These are phyloP conservation scores for Heracleum sosnowskyi DNA, from an alignment of 129 eudicot genomes.

Conservation along the genomic window DNA sequence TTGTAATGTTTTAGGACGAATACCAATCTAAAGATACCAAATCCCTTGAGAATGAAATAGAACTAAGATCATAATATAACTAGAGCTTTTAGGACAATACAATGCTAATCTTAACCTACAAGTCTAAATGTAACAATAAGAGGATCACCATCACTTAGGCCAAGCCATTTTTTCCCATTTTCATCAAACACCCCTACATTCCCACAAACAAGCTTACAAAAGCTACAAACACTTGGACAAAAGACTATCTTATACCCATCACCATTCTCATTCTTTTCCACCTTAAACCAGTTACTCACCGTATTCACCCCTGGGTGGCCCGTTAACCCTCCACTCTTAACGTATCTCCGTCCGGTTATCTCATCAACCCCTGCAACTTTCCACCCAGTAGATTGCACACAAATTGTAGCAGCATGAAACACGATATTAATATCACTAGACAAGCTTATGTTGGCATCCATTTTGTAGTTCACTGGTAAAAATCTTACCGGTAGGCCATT, in stretches of 20 bases:
- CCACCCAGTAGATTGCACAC: constrained; percentile 73
- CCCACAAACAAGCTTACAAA: constrained; percentile 60
- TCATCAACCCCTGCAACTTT: constrained; percentile 28
- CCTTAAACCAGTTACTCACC: constrained; percentile 66
- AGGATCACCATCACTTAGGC: constrained; percentile 42
- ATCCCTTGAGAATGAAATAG: too few species aligned
- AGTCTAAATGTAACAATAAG: constrained; percentile 37
- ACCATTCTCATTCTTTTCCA: constrained; percentile 38
- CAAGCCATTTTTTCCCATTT: constrained; percentile 65
- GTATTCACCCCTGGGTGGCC: constrained; percentile 60
- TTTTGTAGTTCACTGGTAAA: constrained; percentile 36
- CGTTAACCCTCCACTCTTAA: constrained; percentile 47
- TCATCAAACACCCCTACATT: constrained; percentile 58
- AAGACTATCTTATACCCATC: constrained; percentile 60
- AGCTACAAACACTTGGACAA: constrained; percentile 63
- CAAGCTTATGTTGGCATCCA: constrained; percentile 22
- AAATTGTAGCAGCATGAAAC: constrained; percentile 55
- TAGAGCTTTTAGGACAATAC: neutral
- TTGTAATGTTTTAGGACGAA: too few species aligned
- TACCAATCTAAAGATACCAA: neutral
- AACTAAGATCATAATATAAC: neutral
- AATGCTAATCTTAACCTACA: neutral
- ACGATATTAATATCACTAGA: constrained; percentile 57
- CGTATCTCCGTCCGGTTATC: constrained; percentile 35
- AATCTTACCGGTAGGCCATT: constrained; percentile 48